phyloP scores from a whole-genome alignment of 1,139 yeast genomes.

The Lizanozyma gosingica region DNA sequence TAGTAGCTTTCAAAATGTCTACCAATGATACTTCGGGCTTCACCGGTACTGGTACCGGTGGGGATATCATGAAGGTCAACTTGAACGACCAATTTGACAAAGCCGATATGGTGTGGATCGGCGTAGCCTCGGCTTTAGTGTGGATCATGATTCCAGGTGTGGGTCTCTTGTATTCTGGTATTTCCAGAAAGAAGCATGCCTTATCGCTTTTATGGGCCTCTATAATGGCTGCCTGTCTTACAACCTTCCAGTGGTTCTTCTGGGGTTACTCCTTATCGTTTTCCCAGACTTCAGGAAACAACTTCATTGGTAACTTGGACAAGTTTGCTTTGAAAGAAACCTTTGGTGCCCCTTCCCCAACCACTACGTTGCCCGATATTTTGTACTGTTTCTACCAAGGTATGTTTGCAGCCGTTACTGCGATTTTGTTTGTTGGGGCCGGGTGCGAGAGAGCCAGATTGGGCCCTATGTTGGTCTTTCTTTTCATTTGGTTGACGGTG shows the following conservation, averaged over 20 bases:
- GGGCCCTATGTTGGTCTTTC: slow-evolving; percentile 91
- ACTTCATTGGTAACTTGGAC: slow-evolving; percentile 69
- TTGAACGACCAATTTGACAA: slow-evolving; percentile 64
- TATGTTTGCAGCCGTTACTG: slow-evolving; percentile 91
- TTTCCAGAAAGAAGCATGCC: slow-evolving; percentile 89
- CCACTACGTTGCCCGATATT: slow-evolving; percentile 67
- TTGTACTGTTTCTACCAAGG: slow-evolving; percentile 88
- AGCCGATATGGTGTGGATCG: slow-evolving; percentile 87
- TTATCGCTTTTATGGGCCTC: slow-evolving; percentile 90
- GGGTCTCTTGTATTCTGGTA: slow-evolving; percentile 83
- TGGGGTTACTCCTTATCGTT: slow-evolving; percentile 93
- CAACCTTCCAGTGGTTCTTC: slow-evolving; percentile 91
- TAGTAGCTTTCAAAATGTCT: too few species aligned
- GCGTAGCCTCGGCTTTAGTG: slow-evolving; percentile 64
- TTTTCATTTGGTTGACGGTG: slow-evolving; percentile 90
- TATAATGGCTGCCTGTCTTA: slow-evolving; percentile 73
- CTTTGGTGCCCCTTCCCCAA: slow-evolving; percentile 70
- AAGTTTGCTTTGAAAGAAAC: slow-evolving; percentile 75
- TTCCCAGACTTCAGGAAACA: slow-evolving; percentile 52
- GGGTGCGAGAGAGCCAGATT: slow-evolving; percentile 97
- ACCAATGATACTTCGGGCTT: slow-evolving; percentile 16
- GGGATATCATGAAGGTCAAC: slow-evolving; percentile 65
- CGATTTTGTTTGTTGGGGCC: slow-evolving; percentile 91
- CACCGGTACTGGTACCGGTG: slow-evolving; percentile 64
- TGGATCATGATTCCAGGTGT: slow-evolving; percentile 96